Evolutionary conservation across 2,329 filamentous ascomycete species (phyloP).

Genomic region (Eutypa lata): DNA sequence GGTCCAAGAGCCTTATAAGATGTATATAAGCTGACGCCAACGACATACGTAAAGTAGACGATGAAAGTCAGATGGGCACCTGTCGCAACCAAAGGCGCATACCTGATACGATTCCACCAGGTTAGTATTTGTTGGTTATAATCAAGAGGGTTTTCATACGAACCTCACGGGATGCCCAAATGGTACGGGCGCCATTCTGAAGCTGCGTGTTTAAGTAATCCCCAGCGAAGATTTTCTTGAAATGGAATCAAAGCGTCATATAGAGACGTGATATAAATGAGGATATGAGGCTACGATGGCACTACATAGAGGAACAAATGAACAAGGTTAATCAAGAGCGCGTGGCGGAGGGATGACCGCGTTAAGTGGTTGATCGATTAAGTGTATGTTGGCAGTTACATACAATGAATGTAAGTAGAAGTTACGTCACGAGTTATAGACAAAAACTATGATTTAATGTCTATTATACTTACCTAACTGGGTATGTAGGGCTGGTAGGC

Average conservation of each 20-base stretch:
- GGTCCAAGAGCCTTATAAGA: constrained; percentile 33
- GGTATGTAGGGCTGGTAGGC: no score
- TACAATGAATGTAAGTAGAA: background rate
- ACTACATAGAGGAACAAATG: background rate
- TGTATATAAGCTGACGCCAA: constrained; percentile 30
- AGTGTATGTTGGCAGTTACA: background rate
- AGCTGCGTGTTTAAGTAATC: background rate
- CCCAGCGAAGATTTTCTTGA: background rate
- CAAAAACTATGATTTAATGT: no score
- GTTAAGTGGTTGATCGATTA: background rate
- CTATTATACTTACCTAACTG: no score
- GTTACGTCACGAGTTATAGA: background rate
- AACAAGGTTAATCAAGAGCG: background rate
- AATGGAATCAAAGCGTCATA: no score
- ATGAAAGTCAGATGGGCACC: constrained; percentile 24
- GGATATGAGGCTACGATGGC: background rate
- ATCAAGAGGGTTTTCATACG: background rate
- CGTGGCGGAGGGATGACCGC: background rate
- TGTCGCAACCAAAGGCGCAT: constrained; percentile 27
- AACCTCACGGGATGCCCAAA: constrained; percentile 26
- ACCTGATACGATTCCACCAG: constrained; percentile 18
- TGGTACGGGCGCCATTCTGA: constrained; percentile 27
- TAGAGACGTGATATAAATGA: background rate
- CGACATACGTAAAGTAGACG: constrained; percentile 30
- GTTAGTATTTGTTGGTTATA: background rate